Percentiles rank a stretch among this genome's conserved stretches.
Conservation (phyloP, 2,329 filamentous ascomycete species). For the Fusarium penzigii region DNA sequence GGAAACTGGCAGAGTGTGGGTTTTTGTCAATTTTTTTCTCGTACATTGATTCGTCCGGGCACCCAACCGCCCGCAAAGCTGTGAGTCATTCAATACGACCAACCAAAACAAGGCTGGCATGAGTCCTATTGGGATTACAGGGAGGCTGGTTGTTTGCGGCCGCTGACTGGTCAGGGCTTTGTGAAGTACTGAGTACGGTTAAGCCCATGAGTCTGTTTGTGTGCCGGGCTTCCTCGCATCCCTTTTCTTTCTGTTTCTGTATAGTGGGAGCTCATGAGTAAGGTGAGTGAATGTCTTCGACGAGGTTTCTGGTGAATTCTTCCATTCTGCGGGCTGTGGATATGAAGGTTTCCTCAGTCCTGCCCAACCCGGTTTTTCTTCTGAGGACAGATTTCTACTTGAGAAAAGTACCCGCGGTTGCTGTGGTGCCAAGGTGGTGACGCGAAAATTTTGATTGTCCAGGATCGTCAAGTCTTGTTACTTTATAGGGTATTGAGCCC, state of each 20-base stretch:
- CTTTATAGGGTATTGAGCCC: slow-evolving; percentile 29
- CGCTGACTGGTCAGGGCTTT: slow-evolving; percentile 32
- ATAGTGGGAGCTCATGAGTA: too few species aligned
- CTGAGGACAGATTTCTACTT: slow-evolving; percentile 22
- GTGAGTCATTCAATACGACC: slow-evolving; percentile 31
- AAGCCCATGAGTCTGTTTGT: too few species aligned
- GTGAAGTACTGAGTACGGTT: slow-evolving; percentile 26
- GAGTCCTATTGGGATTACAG: slow-evolving; percentile 23
- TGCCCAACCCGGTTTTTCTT: neutral
- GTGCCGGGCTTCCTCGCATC: too few species aligned
- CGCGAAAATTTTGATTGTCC: slow-evolving; percentile 34
- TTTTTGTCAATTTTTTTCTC: slow-evolving; percentile 25
- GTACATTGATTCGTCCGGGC: slow-evolving; percentile 9
- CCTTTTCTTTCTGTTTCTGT: too few species aligned
- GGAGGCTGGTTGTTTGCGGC: slow-evolving; percentile 34
- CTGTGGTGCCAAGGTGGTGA: slow-evolving; percentile 24
- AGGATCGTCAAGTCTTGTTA: slow-evolving; percentile 32
- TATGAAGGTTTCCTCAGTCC: neutral
- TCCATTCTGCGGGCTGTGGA: too few species aligned
- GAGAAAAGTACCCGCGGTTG: slow-evolving; percentile 9
- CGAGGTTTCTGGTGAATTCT: too few species aligned
- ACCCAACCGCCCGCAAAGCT: slow-evolving; percentile 21
- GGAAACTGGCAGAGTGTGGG: slow-evolving; percentile 21
- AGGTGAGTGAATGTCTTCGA: too few species aligned
- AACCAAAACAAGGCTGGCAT: slow-evolving; percentile 24